Conservation (phyloP, 169 alveolate species). For the Fabrea salina region DNA sequence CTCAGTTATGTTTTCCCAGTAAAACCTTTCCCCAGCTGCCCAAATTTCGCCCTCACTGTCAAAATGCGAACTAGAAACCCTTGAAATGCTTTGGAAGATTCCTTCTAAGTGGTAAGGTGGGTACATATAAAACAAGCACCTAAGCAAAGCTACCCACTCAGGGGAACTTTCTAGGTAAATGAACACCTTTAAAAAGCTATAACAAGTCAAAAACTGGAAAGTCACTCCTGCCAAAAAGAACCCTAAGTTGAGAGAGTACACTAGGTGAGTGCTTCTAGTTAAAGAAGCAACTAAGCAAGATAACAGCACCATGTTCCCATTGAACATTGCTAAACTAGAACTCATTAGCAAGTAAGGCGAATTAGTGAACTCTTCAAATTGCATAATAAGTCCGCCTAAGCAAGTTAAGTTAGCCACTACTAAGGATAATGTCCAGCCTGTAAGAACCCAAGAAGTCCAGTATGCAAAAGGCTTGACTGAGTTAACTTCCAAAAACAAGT, state of each 20-base stretch:
- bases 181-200: conserved; percentile 14
- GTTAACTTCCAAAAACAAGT: background rate
- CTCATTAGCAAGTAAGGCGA: conserved; percentile 37
- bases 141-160: conserved; percentile 33
- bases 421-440: background rate
- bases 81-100: background rate
- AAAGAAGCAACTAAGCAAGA: conserved; percentile 33
- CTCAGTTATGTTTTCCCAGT: conserved; percentile 32
- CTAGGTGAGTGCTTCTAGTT: background rate
- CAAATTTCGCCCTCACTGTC: background rate
- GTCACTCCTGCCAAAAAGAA: conserved; percentile 14
- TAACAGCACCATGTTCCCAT: conserved; percentile 16
- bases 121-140: background rate
- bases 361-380: conserved; percentile 39
- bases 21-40: conserved; percentile 45
- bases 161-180: conserved; percentile 15
- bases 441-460: conserved; percentile 16
- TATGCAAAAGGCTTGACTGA: background rate
- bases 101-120: conserved; percentile 27
- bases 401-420: background rate
- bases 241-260: background rate
- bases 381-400: conserved; percentile 14
- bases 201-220: conserved; percentile 36
- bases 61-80: background rate
- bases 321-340: conserved; percentile 23